Evolutionary conservation across 495 filamentous ascomycete genomes (phyloP).

Genomic region (Tuber aestivum): DNA sequence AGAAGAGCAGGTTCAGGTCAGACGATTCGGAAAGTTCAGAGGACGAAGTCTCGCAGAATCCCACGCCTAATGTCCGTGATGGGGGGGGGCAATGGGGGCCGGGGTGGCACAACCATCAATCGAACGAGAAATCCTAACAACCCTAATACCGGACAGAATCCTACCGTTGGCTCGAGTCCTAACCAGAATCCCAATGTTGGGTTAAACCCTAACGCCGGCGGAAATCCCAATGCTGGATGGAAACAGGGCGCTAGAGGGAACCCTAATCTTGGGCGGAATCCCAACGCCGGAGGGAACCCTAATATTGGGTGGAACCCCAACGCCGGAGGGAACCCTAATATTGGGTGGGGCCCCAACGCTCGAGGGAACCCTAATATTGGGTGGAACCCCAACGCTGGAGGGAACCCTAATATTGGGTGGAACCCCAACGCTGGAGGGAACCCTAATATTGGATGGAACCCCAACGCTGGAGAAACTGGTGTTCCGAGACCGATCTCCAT

Average conservation of each 20-base stretch:
- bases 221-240: background rate
- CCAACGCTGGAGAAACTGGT: background rate
- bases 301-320: background rate
- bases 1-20: background rate
- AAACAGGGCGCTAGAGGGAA: background rate
- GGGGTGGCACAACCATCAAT: background rate
- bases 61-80: background rate
- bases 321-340: background rate
- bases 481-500: too few relatives aligned
- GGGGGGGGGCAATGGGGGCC: background rate
- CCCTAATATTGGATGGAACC: background rate
- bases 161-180: background rate
- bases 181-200: background rate
- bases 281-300: background rate
- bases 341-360: background rate
- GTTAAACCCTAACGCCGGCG: background rate
- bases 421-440: background rate
- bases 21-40: background rate
- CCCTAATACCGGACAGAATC: background rate
- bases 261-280: background rate
- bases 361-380: background rate
- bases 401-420: background rate
- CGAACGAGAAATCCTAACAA: background rate
- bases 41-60: background rate
- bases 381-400: background rate